These are phyloP conservation scores for Goffeauzyma gilvescens DNA, from an alignment of 768 basidiomycete genomes.

Conservation along the genomic window DNA sequence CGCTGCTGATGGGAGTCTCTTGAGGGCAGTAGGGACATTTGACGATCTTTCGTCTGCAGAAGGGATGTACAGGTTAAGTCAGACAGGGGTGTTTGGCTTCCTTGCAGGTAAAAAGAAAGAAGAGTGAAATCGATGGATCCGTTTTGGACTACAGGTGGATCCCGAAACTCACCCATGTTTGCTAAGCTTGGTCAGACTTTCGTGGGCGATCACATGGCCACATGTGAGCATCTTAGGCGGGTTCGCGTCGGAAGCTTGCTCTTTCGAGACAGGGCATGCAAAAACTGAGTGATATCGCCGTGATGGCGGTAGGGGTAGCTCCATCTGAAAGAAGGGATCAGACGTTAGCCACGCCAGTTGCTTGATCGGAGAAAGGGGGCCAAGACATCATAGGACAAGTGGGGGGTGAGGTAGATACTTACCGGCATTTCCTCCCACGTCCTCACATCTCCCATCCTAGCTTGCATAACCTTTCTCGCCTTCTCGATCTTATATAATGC, in stretches of 20 bases:
- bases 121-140: not conserved
- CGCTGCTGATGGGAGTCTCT: slow-evolving; percentile 36
- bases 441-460: slow-evolving; percentile 81
- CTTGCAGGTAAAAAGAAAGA: not conserved
- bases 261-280: slow-evolving; percentile 92
- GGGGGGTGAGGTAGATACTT: slow-evolving; percentile 17
- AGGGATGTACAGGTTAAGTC: too few species aligned
- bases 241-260: slow-evolving; percentile 78
- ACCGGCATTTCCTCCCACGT: slow-evolving; percentile 79
- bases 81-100: slow-evolving; percentile 1
- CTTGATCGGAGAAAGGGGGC: not conserved
- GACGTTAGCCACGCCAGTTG: not conserved
- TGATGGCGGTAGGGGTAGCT: slow-evolving; percentile 67
- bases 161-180: slow-evolving; percentile 61
- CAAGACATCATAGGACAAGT: not conserved
- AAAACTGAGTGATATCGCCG: slow-evolving; percentile 94
- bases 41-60: slow-evolving; percentile 47
- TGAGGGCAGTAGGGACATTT: slow-evolving; percentile 93
- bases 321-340: slow-evolving; percentile 44
- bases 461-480: slow-evolving; percentile 78
- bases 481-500: slow-evolving; percentile 85
- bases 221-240: slow-evolving; percentile 97
- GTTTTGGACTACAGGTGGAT: not conserved
- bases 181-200: slow-evolving; percentile 71
- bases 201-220: slow-evolving; percentile 85